A percentile compares a stretch with the other conserved stretches of the same genome.
Evolutionary conservation across 2,329 filamentous ascomycete species (phyloP).

Genomic region (Aspergillus aculeatinus): DNA sequence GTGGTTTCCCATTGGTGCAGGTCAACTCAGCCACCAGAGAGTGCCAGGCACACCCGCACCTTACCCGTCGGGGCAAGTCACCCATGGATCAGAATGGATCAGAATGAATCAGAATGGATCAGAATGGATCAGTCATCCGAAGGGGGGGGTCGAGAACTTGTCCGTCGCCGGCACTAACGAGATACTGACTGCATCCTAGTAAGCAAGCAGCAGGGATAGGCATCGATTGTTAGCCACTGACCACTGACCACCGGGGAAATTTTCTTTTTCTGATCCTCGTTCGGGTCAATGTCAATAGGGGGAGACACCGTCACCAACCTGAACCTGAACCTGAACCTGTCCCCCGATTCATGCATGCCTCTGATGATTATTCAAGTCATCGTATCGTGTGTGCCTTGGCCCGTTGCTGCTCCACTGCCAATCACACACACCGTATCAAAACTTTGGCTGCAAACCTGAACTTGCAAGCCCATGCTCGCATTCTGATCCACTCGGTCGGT

Average conservation of each 20-base stretch:
- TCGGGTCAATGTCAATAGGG: neutral
- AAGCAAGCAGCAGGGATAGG: neutral
- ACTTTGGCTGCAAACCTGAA: no score
- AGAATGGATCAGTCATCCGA: neutral
- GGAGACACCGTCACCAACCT: neutral
- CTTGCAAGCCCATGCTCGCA: neutral
- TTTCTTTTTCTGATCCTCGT: neutral
- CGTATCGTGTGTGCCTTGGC: neutral
- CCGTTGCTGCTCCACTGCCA: neutral
- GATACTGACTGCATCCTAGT: neutral
- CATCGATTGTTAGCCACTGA: neutral
- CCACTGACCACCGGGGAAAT: neutral
- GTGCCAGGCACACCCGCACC: constrained; percentile 2
- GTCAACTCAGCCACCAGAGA: constrained; percentile 8
- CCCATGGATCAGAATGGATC: neutral
- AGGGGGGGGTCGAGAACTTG: constrained; percentile 1
- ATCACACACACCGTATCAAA: neutral
- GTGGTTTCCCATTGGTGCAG: constrained; percentile 2
- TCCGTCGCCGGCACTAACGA: constrained; percentile 1
- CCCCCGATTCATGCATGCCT: no score
- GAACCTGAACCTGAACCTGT: no score
- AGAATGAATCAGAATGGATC: neutral
- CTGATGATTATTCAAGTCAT: neutral
- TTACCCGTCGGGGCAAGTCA: constrained; percentile 1
- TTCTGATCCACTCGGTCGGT: no score